Evolutionary conservation across 495 filamentous ascomycete genomes (phyloP).

Genomic region (Aspergillus mulundensis): DNA sequence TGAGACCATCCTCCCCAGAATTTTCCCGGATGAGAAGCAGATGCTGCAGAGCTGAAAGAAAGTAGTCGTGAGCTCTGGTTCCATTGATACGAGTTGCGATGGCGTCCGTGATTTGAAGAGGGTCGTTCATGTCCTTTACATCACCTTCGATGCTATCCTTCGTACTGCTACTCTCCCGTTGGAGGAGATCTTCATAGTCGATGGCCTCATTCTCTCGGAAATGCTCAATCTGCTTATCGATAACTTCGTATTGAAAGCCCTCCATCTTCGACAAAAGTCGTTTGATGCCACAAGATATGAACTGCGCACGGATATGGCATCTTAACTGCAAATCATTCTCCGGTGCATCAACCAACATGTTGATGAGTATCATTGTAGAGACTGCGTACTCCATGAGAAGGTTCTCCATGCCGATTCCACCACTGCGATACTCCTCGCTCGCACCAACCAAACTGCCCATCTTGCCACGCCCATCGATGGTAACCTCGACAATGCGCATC

Average conservation of each 20-base stretch:
- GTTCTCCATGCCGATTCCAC: constrained; percentile 98
- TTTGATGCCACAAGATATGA: constrained; percentile 93
- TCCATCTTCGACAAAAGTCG: constrained; percentile 96
- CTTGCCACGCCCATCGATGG: constrained; percentile 93
- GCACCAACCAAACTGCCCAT: constrained; percentile 97
- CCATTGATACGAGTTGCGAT: constrained; percentile 84
- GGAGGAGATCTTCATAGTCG: constrained; percentile 95
- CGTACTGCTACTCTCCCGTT: constrained; percentile 83
- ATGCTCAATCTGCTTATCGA: constrained; percentile 95
- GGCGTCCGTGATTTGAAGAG: constrained; percentile 86
- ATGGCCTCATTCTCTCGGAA: constrained; percentile 93
- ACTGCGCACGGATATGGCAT: constrained; percentile 92
- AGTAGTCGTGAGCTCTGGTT: constrained; percentile 86
- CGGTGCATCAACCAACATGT: constrained; percentile 92
- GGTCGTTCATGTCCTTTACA: constrained; percentile 91
- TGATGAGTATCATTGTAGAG: constrained; percentile 89
- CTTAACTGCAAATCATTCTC: constrained; percentile 85
- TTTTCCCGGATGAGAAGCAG: constrained; percentile 91
- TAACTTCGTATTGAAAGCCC: constrained; percentile 94
- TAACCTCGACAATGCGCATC: constrained; percentile 98
- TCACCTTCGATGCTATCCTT: constrained; percentile 88
- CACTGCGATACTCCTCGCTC: constrained; percentile 93
- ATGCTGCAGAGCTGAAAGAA: constrained; percentile 92
- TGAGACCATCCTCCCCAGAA: constrained; percentile 83
- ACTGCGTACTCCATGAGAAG: constrained; percentile 98